Conservation (phyloP, 768 basidiomycete species). For the Dioszegia aurantiaca region DNA sequence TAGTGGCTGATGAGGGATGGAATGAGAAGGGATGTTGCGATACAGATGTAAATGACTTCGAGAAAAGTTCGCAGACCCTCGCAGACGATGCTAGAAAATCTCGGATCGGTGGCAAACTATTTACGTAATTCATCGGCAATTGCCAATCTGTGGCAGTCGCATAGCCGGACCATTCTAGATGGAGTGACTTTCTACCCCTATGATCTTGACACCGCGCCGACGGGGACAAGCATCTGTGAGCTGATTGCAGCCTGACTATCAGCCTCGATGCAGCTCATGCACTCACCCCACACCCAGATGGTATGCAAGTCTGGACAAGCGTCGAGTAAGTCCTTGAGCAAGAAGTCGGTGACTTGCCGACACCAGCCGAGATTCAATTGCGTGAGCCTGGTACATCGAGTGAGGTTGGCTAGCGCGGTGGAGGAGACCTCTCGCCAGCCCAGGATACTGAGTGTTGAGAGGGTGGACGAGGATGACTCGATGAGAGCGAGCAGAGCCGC, state of each 20-base stretch:
- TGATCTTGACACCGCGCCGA: constrained; percentile 47
- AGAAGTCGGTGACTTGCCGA: constrained; percentile 74
- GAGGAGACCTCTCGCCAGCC: constrained; percentile 67
- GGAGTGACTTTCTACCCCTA: constrained; percentile 48
- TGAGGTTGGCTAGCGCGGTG: constrained; percentile 55
- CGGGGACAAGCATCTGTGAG: constrained; percentile 49
- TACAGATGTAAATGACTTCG: neutral
- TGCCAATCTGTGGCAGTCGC: neutral
- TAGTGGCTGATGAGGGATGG: constrained; percentile 14
- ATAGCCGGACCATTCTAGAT: constrained; percentile 15
- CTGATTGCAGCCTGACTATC: constrained; percentile 46
- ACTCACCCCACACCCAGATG: constrained; percentile 57
- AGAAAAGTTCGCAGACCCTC: too few relatives aligned
- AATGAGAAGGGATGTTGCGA: neutral
- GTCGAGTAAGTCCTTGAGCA: constrained; percentile 67
- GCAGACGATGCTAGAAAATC: neutral
- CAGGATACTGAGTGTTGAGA: constrained; percentile 69
- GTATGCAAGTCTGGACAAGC: constrained; percentile 55
- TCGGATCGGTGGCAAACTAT: constrained; percentile 7
- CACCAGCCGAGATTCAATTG: constrained; percentile 82
- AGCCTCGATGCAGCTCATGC: neutral
- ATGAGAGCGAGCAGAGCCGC: constrained; percentile 65
- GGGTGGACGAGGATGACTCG: constrained; percentile 61
- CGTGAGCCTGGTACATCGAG: constrained; percentile 55
- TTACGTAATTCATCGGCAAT: constrained; percentile 2